Percentiles rank a stretch among this genome's conserved stretches.
These are phyloP conservation scores for Micractinium conductrix DNA, from an alignment of 139 green algal genomes.

Conservation along the genomic window DNA sequence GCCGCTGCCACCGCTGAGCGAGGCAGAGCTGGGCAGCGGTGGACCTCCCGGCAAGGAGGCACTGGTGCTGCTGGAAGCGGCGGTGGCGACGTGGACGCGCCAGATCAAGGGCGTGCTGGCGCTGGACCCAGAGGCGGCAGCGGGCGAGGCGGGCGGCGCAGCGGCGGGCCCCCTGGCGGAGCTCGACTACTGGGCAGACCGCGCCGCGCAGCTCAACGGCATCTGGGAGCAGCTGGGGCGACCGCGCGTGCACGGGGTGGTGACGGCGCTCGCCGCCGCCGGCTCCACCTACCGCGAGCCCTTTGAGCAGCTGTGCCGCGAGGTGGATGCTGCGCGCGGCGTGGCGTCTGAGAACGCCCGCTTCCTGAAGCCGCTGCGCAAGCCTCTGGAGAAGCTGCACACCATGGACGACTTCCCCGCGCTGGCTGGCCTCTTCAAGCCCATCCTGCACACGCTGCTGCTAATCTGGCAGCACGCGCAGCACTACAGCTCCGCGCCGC, in stretches of 20 bases:
- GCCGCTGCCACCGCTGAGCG: constrained; percentile 69
- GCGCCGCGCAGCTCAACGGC: constrained; percentile 81
- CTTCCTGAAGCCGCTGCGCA: constrained; percentile 80
- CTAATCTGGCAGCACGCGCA: constrained; percentile 91
- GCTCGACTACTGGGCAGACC: constrained; percentile 89
- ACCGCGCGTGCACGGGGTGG: constrained; percentile 69
- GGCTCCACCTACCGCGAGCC: constrained; percentile 83
- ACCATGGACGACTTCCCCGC: constrained; percentile 45
- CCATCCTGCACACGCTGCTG: constrained; percentile 88
- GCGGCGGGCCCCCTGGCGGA: constrained; percentile 83
- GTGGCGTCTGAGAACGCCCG: constrained; percentile 86
- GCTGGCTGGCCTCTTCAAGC: constrained; percentile 80
- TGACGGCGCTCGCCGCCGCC: constrained; percentile 78
- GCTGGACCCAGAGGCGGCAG: constrained; percentile 62
- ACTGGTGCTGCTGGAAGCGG: constrained; percentile 87
- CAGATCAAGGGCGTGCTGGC: constrained; percentile 95
- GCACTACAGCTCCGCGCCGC: constrained; percentile 80
- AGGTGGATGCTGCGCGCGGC: constrained; percentile 63
- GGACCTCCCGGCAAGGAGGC: constrained; percentile 78
- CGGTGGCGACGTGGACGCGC: constrained; percentile 87
- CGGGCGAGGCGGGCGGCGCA: constrained; percentile 41
- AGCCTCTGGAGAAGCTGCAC: constrained; percentile 84
- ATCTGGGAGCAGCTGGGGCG: constrained; percentile 85
- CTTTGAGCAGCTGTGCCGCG: constrained; percentile 69
- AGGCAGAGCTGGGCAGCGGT: constrained; percentile 14